A percentile compares a stretch with the other conserved stretches of the same genome.
Evolutionary conservation across 495 filamentous ascomycete genomes (phyloP).

Genomic region (Penicillium nucicola): DNA sequence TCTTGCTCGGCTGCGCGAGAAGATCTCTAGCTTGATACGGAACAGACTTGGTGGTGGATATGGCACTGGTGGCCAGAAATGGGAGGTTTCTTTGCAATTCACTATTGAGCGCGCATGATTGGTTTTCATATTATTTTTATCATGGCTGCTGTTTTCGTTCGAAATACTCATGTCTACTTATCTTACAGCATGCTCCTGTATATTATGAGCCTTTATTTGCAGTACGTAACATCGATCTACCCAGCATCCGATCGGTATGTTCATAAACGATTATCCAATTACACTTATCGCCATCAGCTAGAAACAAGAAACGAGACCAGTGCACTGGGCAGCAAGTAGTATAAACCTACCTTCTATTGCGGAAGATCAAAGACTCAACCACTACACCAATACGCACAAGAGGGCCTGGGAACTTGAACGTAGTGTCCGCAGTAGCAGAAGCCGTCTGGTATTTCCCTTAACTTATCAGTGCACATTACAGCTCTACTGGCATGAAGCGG

Average conservation of each 20-base stretch:
- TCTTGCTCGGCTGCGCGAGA: slow-evolving; percentile 66
- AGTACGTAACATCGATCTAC: not conserved
- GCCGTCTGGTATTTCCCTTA: too few species aligned
- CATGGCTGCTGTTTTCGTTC: not conserved
- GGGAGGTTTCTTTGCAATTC: slow-evolving; percentile 73
- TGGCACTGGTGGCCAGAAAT: slow-evolving; percentile 74
- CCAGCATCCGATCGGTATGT: too few species aligned
- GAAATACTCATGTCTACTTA: not conserved
- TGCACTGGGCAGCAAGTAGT: too few species aligned
- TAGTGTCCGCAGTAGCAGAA: slow-evolving; percentile 23
- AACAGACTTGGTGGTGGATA: slow-evolving; percentile 87
- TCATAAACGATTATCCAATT: too few species aligned
- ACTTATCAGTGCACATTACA: too few species aligned
- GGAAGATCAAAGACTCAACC: slow-evolving; percentile 4
- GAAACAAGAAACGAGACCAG: too few species aligned
- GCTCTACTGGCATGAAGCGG: too few species aligned
- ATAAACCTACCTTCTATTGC: not conserved
- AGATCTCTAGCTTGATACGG: slow-evolving; percentile 73
- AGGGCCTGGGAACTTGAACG: slow-evolving; percentile 30
- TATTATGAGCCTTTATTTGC: not conserved
- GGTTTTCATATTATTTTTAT: not conserved
- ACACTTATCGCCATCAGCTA: too few species aligned
- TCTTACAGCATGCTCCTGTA: slow-evolving; percentile 2
- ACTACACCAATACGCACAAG: slow-evolving; percentile 16
- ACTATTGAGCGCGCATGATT: slow-evolving; percentile 34